Conservation (phyloP, 164 flowering plant genomes). For the Malania oleifera region DNA sequence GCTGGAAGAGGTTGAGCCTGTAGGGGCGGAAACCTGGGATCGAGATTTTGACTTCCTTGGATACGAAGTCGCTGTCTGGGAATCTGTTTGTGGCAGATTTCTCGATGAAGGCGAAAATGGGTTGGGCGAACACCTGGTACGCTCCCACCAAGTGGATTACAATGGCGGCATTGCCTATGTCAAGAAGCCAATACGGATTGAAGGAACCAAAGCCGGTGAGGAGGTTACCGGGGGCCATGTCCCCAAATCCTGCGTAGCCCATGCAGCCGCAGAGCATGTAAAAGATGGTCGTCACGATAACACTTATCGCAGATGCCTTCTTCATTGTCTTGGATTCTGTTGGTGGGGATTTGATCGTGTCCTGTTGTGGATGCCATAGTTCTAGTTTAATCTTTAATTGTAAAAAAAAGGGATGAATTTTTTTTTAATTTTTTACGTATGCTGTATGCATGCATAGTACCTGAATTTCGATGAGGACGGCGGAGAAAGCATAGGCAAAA, state of each 20-base stretch:
- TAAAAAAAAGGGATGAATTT: no score
- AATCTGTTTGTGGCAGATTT: no score
- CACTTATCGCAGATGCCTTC: slow-evolving; percentile 31
- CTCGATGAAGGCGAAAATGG: no score
- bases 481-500: slow-evolving; percentile 32
- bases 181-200: slow-evolving; percentile 46
- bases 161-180: slow-evolving; percentile 53
- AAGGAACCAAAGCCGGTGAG: slow-evolving; percentile 49
- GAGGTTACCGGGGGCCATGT: slow-evolving; percentile 45
- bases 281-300: slow-evolving; percentile 36
- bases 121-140: no score
- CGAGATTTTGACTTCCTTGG: no score
- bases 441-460: no score
- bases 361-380: no score
- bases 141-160: slow-evolving; percentile 58
- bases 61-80: no score
- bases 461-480: slow-evolving; percentile 36
- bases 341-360: slow-evolving; percentile 39
- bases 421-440: no score
- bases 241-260: slow-evolving; percentile 73
- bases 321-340: slow-evolving; percentile 57
- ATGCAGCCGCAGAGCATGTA: slow-evolving; percentile 52
- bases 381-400: neutral
- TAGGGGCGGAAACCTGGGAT: no score
- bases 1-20: no score